A percentile compares a stretch with the other conserved stretches of the same genome.
These are phyloP conservation scores for Acanthamoeba quina DNA, from an alignment of 208 protist genomes.

Conservation along the genomic window DNA sequence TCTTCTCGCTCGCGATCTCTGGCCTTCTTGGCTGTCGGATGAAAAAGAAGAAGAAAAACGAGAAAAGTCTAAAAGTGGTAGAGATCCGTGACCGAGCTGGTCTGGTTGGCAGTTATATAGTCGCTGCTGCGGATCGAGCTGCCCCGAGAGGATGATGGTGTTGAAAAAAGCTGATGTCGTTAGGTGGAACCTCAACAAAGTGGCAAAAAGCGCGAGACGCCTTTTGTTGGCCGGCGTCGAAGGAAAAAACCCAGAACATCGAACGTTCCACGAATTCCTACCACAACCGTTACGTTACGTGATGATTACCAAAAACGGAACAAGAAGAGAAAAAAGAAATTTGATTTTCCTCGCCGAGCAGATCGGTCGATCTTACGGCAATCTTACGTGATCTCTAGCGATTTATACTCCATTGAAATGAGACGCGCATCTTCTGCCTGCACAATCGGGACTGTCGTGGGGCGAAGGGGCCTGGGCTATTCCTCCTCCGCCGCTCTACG, in stretches of 20 bases:
- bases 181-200: slow-evolving; percentile 48
- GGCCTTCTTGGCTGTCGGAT: not conserved
- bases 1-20: slow-evolving; percentile 19
- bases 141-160: not conserved
- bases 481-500: not conserved
- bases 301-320: not conserved
- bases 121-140: not conserved
- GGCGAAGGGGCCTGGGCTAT: not conserved
- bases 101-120: not conserved
- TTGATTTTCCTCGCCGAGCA: not conserved
- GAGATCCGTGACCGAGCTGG: not conserved
- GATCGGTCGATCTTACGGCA: not conserved
- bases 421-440: not conserved
- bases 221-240: not conserved
- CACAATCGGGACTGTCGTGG: not conserved
- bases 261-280: not conserved
- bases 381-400: not conserved
- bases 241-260: not conserved
- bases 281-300: not conserved
- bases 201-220: not conserved
- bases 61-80: not conserved
- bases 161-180: not conserved
- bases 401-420: not conserved
- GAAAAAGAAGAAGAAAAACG: not conserved
- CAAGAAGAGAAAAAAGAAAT: not conserved